Evolutionary conservation across 1,139 yeast species (phyloP), one percentile per base, ranked within the genome.

Genomic region (Magnusiomyces clavatus): DNA sequence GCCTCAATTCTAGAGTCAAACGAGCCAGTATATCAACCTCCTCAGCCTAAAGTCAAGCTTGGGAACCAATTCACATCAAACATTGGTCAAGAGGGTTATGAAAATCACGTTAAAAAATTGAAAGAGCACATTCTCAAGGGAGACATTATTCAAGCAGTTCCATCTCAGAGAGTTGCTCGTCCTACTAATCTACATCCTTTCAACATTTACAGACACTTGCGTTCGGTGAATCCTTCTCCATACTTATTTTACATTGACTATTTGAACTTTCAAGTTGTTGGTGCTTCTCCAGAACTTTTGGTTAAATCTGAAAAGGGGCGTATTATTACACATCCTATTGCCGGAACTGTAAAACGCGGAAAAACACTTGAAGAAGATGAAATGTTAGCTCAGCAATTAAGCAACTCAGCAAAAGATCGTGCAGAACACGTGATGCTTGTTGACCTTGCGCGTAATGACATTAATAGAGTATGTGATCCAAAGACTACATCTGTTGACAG

Each of bases 381-480:
- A 63, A 73, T 72, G 56, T 77, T 89, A 53, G 97, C 97, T 3
- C 75, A 76, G 24, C 80, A 80, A 53, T 77, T 92, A 59, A 76
- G 87, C 61, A 71, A 81, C n/a, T 86, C 95, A 16, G 72, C 83
- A 57, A 92, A 92, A 67, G 98, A 92, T 68, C 79, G 97, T 51
- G 97, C 98, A 1, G 98, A 92, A 70, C 98, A 92, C 68, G 94
- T 92, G 54, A 92, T 92, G 98, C 80, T 92, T 71, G 98, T 92
- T 31, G 98, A 92, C 69, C 77, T 92, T 64, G 98, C 98, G 3
- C 79, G 98, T 66, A 92, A 92, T 65, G 98, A 92, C 65, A 82
- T 92, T 61, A 92, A 92, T 70, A 77, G 98, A 59, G 83, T 92
- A n/a, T 90, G 97, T 70, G 83, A 85, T 56, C 97, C 97, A 19